Evolutionary conservation across 371 early-diverging fungal species (phyloP), one percentile per base, ranked within the genome.

Genomic region (Mucor sp.): DNA sequence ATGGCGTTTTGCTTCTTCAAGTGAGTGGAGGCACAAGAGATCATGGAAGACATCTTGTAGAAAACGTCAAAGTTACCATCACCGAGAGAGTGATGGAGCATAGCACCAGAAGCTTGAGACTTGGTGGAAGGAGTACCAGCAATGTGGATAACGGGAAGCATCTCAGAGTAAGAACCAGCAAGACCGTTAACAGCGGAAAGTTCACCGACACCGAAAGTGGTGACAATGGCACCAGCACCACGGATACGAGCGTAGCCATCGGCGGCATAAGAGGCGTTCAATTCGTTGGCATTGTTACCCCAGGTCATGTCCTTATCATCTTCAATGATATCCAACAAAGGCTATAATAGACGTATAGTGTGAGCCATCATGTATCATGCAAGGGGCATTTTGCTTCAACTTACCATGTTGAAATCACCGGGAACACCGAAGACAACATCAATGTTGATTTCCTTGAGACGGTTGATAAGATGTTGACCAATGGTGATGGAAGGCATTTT

Each of bases 121-220:
- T 65, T 71, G 53, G 80, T 83, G 27, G 66, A 75, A 28, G 82
- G 80, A 23, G 82, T 78, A 43, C 87, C 87, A n/a, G 81, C 85
- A 65, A 86, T 82, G 66, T 86, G 85, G 17, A 86, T 73, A 21
- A 86, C 84, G 3, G 84, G 82, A 28, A 86, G 80, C 80, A 82
- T 81, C 63, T 86, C 87, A 48, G 85, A 74, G 55, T 70, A 80
- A 9, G 85, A 76, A 47, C 87, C 87, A 53, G 87, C 87, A 65
- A 75, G 70, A 58, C 83, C 86, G 58, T 82, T 81, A 4, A 81
- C 69, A 12, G 84, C 83, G 35, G 77, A 79, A 30, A 86, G 66
- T 66, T 86, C 87, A 60, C 87, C 87, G 2, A 86, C 87, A 43
- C 87, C 87, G 64, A 86, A 86, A 11, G 87, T 86, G 14, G 87